Percentiles rank a stretch among this genome's conserved stretches.
These are phyloP conservation scores for Graphilbum sp. DNA, from an alignment of 2,329 filamentous ascomycete species.

Conservation along the genomic window DNA sequence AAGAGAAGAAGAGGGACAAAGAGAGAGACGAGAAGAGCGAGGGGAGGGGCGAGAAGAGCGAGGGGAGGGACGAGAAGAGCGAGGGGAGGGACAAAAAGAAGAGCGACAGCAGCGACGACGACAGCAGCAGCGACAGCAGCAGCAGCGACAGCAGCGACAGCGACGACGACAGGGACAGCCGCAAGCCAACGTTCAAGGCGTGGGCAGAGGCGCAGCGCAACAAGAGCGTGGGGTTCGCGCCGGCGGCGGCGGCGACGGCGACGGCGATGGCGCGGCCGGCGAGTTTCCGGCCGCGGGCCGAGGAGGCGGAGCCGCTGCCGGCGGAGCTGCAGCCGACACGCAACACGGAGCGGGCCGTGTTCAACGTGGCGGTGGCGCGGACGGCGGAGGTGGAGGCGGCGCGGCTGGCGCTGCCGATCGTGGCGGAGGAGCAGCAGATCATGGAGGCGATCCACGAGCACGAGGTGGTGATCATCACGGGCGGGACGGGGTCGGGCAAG, in stretches of 20 bases:
- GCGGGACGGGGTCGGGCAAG: constrained; percentile 91
- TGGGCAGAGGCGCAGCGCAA: constrained; percentile 86
- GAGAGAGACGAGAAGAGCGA: constrained; percentile 21
- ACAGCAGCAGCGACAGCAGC: constrained; percentile 20
- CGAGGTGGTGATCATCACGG: constrained; percentile 78
- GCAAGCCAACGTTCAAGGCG: constrained; percentile 45
- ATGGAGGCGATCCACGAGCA: constrained; percentile 97
- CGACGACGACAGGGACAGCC: constrained; percentile 17
- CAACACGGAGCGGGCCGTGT: constrained; percentile 52
- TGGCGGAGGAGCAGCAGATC: constrained; percentile 89
- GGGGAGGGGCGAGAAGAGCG: constrained; percentile 36
- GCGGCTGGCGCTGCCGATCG: constrained; percentile 69
- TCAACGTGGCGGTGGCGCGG: constrained; percentile 56
- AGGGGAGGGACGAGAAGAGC: constrained; percentile 22
- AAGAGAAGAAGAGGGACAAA: constrained; percentile 36
- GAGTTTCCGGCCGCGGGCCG: constrained; percentile 49
- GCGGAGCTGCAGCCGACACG: constrained; percentile 45
- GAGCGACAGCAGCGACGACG: constrained; percentile 12
- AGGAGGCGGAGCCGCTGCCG: constrained; percentile 57
- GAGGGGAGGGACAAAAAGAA: constrained; percentile 37
- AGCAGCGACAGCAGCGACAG: constrained; percentile 12
- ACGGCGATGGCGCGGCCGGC: constrained; percentile 37
- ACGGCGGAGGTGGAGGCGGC: constrained; percentile 59
- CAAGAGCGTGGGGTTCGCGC: constrained; percentile 54
- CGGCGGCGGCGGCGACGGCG: constrained; percentile 18